A percentile compares a stretch with the other conserved stretches of the same genome.
phyloP scores from a whole-genome alignment of 495 filamentous ascomycete genomes.

The Patellaria atrata region DNA sequence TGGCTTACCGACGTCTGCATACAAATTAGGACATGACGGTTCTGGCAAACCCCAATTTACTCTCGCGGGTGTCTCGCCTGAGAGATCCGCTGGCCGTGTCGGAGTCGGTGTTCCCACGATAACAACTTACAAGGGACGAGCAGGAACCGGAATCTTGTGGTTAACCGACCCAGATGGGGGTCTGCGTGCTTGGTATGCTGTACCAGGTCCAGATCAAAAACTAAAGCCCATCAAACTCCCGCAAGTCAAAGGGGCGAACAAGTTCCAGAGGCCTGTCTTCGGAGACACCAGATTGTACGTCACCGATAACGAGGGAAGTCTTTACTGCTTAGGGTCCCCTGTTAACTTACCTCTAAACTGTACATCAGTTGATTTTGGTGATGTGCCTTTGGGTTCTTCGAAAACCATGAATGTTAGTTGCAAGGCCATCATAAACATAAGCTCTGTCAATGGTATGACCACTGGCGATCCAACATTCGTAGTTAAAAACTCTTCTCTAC shows the following conservation, averaged over 20 bases:
- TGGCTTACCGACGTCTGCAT: constrained; percentile 13
- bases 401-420: constrained; percentile 25
- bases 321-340: no score
- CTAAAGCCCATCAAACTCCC: constrained; percentile 21
- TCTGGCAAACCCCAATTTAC: constrained; percentile 26
- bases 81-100: constrained; percentile 26
- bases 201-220: constrained; percentile 21
- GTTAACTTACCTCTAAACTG: constrained; percentile 4
- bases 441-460: constrained; percentile 21
- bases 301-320: no score
- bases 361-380: constrained; percentile 28
- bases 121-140: constrained; percentile 27
- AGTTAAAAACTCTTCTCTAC: constrained; percentile 24
- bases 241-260: constrained; percentile 16
- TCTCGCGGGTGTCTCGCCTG: constrained; percentile 22
- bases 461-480: constrained; percentile 20
- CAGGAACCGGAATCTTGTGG: constrained; percentile 28
- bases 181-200: constrained; percentile 27
- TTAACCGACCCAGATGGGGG: constrained; percentile 25
- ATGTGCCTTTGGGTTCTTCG: constrained; percentile 23
- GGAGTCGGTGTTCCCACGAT: constrained; percentile 29
- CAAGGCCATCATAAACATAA: constrained; percentile 25
- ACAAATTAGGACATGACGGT: constrained; percentile 24
- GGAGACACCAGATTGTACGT: no score
- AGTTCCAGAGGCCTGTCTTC: constrained; percentile 30